These are phyloP conservation scores for Fusarium sp. DNA, from an alignment of 2,329 filamentous ascomycete species.

Conservation along the genomic window DNA sequence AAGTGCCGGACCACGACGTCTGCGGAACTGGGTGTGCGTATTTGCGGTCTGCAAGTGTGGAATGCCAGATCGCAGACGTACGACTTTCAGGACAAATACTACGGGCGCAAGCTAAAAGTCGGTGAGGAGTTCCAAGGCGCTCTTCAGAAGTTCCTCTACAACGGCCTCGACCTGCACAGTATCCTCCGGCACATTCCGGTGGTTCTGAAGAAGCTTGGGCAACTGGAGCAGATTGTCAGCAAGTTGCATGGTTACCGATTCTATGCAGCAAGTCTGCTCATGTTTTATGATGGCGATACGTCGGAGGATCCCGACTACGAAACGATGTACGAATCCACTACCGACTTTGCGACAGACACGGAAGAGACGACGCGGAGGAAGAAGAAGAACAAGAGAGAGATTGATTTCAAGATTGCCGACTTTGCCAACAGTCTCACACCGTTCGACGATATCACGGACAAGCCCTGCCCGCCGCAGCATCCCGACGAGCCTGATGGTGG, in stretches of 20 bases:
- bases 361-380: constrained; percentile 63
- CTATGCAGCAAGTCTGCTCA: constrained; percentile 93
- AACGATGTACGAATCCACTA: constrained; percentile 67
- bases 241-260: constrained; percentile 88
- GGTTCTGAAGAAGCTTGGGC: constrained; percentile 84
- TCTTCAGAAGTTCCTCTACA: constrained; percentile 89
- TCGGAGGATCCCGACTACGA: constrained; percentile 64
- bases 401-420: constrained; percentile 97
- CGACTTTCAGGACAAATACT: constrained; percentile 98
- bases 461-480: constrained; percentile 83
- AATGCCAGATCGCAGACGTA: constrained; percentile 86
- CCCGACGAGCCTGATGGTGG: constrained; percentile 86
- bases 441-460: constrained; percentile 74
- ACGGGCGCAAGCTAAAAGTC: constrained; percentile 87
- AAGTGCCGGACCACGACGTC: constrained; percentile 96
- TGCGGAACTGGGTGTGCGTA: constrained; percentile 87
- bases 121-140: constrained; percentile 91
- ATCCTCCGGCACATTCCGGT: constrained; percentile 88
- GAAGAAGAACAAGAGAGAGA: constrained; percentile 68
- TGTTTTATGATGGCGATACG: constrained; percentile 93
- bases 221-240: constrained; percentile 85
- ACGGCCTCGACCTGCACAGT: constrained; percentile 84
- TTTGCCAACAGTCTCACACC: constrained; percentile 98
- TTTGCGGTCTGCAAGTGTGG: constrained; percentile 98
- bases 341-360: constrained; percentile 68